Conservation (phyloP, 257 asterid genomes). For the Penstemon eatonii region DNA sequence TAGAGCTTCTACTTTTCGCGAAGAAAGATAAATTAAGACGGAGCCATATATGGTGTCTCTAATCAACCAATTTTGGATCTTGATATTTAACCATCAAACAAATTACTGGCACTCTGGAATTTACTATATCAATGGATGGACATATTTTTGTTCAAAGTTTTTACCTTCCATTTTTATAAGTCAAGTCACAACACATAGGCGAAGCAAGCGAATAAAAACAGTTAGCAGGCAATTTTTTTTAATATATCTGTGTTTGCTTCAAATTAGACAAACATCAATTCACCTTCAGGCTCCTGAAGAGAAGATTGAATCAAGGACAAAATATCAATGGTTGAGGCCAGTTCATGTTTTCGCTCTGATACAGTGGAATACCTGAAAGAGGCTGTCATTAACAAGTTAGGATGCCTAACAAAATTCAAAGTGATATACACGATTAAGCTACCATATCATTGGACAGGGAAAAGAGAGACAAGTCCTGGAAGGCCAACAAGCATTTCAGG, state of each 20-base stretch:
- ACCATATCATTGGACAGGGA: not conserved
- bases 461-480: not conserved
- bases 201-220: not conserved
- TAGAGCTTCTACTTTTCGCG: not conserved
- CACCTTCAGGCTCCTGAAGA: constrained; percentile 64
- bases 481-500: not conserved
- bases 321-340: constrained; percentile 36
- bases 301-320: constrained; percentile 55
- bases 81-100: constrained; percentile 1
- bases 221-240: too few relatives aligned
- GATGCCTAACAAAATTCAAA: constrained; percentile 32
- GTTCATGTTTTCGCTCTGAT: constrained; percentile 33
- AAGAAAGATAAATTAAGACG: not conserved
- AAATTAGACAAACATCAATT: constrained; percentile 19
- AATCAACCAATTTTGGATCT: not conserved
- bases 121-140: too few relatives aligned
- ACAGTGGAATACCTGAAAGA: constrained; percentile 74
- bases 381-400: constrained; percentile 61
- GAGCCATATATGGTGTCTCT: not conserved
- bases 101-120: not conserved
- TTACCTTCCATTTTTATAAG: not conserved
- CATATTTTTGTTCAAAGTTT: too few relatives aligned
- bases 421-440: constrained; percentile 18
- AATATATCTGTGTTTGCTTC: constrained; percentile 2
- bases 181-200: not conserved